Percentiles rank a stretch among this genome's conserved stretches.
These are phyloP conservation scores for Simplicillium aogashimaense DNA, from an alignment of 2,329 filamentous ascomycete species.

Conservation along the genomic window DNA sequence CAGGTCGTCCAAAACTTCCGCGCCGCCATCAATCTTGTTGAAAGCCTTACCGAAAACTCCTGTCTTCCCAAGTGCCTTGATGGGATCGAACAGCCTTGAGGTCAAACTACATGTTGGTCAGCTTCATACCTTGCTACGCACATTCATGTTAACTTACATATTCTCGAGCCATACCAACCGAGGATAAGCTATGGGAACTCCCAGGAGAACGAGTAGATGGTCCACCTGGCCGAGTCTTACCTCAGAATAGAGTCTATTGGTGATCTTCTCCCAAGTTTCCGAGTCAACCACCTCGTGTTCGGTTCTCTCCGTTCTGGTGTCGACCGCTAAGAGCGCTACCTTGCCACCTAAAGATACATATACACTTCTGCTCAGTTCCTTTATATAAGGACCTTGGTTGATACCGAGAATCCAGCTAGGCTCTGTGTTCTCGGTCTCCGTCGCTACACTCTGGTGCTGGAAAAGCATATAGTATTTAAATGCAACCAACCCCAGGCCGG, in stretches of 20 bases:
- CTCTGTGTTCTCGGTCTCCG: constrained; percentile 74
- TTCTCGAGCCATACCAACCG: constrained; percentile 63
- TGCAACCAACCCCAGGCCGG: constrained; percentile 78
- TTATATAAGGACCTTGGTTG: constrained; percentile 79
- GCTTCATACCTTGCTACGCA: neutral
- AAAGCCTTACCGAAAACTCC: constrained; percentile 72
- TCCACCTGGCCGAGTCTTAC: constrained; percentile 77
- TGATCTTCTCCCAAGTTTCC: constrained; percentile 76
- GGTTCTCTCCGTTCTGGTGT: constrained; percentile 84
- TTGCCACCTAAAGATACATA: constrained; percentile 76
- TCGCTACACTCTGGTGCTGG: constrained; percentile 81
- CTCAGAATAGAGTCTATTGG: constrained; percentile 75
- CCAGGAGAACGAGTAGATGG: constrained; percentile 79
- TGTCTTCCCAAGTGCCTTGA: constrained; percentile 78
- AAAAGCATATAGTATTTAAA: constrained; percentile 99
- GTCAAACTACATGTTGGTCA: constrained; percentile 51
- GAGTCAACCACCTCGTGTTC: constrained; percentile 71
- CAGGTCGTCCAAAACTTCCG: constrained; percentile 83
- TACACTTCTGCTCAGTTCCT: constrained; percentile 72
- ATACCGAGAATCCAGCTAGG: constrained; percentile 84
- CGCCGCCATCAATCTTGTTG: constrained; percentile 84
- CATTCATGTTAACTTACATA: constrained; percentile 37
- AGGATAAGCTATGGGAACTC: constrained; percentile 76
- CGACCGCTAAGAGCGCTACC: constrained; percentile 74
- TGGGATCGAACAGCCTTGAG: constrained; percentile 74